phyloP scores from a whole-genome alignment of 2,329 filamentous ascomycete genomes.

The Trichoderma guizhouense region DNA sequence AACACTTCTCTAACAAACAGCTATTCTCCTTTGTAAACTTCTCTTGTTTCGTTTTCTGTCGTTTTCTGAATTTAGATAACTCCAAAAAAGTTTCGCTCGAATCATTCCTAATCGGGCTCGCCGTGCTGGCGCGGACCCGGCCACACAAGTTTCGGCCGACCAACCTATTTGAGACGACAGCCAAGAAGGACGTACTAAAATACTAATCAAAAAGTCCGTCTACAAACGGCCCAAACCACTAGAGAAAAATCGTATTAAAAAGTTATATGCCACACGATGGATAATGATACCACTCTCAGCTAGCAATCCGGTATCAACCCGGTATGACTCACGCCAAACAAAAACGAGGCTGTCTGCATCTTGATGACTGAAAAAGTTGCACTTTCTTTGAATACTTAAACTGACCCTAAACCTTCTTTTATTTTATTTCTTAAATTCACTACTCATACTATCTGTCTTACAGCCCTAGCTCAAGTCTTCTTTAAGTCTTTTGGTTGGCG shows the following conservation, averaged over 20 bases:
- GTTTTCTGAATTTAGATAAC: neutral
- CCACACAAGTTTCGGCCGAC: neutral
- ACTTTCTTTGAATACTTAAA: neutral
- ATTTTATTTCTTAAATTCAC: neutral
- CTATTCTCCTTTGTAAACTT: neutral
- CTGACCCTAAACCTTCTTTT: neutral
- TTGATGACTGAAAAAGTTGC: neutral
- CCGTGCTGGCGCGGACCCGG: neutral
- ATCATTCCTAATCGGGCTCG: constrained; percentile 7
- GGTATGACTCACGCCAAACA: constrained; percentile 2
- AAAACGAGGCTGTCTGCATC: neutral
- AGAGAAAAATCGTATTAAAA: neutral
- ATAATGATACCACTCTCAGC: neutral
- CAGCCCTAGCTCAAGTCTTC: neutral
- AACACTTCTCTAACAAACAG: neutral
- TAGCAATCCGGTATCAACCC: neutral
- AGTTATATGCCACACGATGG: neutral
- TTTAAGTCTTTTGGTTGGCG: neutral
- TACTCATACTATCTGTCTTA: neutral
- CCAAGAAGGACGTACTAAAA: neutral
- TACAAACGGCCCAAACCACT: neutral
- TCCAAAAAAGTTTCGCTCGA: neutral
- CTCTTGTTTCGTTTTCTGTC: neutral
- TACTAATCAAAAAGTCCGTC: neutral
- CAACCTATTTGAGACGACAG: neutral